Evolutionary conservation across 2,329 filamentous ascomycete genomes (phyloP).

Genomic region (Aureobasidium sp.): DNA sequence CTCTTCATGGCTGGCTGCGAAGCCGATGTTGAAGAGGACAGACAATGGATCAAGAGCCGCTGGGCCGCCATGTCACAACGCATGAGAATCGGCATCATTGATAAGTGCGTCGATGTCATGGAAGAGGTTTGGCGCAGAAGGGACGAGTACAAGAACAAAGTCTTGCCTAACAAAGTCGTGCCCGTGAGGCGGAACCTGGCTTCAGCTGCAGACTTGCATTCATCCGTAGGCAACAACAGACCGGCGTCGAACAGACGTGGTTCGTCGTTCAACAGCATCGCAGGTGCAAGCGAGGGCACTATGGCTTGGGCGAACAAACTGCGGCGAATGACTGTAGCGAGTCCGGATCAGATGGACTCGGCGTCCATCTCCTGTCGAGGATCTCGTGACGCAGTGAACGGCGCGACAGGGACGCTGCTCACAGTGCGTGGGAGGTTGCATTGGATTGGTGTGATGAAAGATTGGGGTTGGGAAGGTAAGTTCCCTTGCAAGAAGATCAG

Average conservation of each 20-base stretch:
- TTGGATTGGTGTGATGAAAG: conserved; percentile 65
- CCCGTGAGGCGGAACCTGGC: conserved; percentile 26
- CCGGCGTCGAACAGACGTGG: not conserved
- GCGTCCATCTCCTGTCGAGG: conserved; percentile 2
- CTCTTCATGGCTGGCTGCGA: conserved; percentile 62
- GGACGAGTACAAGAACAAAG: conserved; percentile 44
- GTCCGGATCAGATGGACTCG: not conserved
- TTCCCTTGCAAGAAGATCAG: conserved; percentile 18
- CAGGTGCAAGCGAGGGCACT: conserved; percentile 5
- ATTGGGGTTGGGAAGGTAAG: conserved; percentile 67
- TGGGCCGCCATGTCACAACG: conserved; percentile 56
- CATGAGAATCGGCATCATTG: conserved; percentile 61
- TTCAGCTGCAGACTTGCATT: conserved; percentile 27
- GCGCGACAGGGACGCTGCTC: conserved; percentile 50
- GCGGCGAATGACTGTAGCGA: not conserved
- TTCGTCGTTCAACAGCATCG: conserved; percentile 10
- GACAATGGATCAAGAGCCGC: conserved; percentile 56
- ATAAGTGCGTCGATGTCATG: conserved; percentile 57
- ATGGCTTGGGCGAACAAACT: conserved; percentile 15
- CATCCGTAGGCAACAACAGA: not conserved
- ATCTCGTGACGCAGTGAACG: conserved; percentile 20
- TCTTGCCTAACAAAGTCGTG: conserved; percentile 22
- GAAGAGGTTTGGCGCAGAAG: conserved; percentile 60
- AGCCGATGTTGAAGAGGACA: conserved; percentile 51
- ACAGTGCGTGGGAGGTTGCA: conserved; percentile 61